These are phyloP conservation scores for Chrysosporium keratinophilum DNA, from an alignment of 2,329 filamentous ascomycete species.

Conservation along the genomic window DNA sequence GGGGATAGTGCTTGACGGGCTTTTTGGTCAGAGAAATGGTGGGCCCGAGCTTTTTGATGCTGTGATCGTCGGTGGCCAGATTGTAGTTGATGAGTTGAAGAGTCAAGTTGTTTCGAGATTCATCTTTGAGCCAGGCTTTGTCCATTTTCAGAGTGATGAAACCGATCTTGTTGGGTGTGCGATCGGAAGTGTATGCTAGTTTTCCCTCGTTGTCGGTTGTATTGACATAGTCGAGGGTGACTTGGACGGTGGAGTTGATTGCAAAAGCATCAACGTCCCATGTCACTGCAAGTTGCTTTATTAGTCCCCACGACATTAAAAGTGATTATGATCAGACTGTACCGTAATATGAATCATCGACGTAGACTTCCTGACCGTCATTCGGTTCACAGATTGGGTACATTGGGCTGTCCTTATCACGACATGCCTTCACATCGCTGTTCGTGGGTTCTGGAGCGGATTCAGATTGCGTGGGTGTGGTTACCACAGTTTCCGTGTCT, in stretches of 20 bases:
- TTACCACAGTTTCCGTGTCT: background rate
- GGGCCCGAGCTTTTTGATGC: constrained; percentile 26
- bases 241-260: constrained; percentile 25
- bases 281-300: constrained; percentile 21
- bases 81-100: constrained; percentile 28
- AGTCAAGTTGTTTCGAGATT: constrained; percentile 30
- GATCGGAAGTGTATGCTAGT: constrained; percentile 30
- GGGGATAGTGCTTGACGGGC: constrained; percentile 28
- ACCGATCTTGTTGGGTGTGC: constrained; percentile 30
- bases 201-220: constrained; percentile 23
- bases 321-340: background rate
- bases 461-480: background rate
- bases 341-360: constrained; percentile 16
- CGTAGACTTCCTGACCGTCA: constrained; percentile 13
- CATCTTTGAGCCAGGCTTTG: constrained; percentile 33
- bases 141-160: constrained; percentile 31
- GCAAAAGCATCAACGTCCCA: constrained; percentile 30
- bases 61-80: constrained; percentile 18
- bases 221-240: constrained; percentile 29
- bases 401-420: constrained; percentile 7
- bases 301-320: constrained; percentile 15
- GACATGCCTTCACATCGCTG: constrained; percentile 12
- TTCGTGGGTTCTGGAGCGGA: constrained; percentile 5
- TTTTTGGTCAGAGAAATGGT: constrained; percentile 28
- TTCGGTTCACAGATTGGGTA: constrained; percentile 16